phyloP scores from a whole-genome alignment of 139 green algal genomes.

The Spirogloea muscicola region DNA sequence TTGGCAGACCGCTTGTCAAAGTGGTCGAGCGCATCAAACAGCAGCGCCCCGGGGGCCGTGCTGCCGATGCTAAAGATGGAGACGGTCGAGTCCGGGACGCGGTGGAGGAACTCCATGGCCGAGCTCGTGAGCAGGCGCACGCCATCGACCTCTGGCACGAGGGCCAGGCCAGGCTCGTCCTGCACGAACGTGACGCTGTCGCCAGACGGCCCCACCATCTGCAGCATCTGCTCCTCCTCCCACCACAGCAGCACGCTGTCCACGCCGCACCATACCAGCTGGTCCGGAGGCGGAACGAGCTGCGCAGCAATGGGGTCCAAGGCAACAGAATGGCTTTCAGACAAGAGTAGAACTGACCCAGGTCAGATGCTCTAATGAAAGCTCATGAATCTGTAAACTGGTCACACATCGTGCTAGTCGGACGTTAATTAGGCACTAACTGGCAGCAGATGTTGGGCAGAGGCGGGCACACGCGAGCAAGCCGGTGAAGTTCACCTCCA shows the following conservation, averaged over 20 bases:
- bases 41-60: slow-evolving; percentile 51
- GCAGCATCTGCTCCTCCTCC: slow-evolving; percentile 57
- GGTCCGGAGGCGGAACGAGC: slow-evolving; percentile 50
- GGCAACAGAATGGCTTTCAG: too few relatives aligned
- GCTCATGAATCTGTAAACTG: too few relatives aligned
- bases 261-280: slow-evolving; percentile 77
- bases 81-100: slow-evolving; percentile 43
- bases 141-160: slow-evolving; percentile 69
- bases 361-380: too few relatives aligned
- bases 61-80: slow-evolving; percentile 36
- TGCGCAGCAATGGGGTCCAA: too few relatives aligned
- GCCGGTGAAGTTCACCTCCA: too few relatives aligned
- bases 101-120: slow-evolving; percentile 39
- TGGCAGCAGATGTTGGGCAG: too few relatives aligned
- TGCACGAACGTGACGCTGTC: slow-evolving; percentile 56
- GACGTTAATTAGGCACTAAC: too few relatives aligned
- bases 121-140: slow-evolving; percentile 60
- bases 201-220: slow-evolving; percentile 67
- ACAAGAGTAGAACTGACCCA: too few relatives aligned
- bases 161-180: slow-evolving; percentile 20
- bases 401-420: too few relatives aligned
- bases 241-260: slow-evolving; percentile 76
- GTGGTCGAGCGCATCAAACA: slow-evolving; percentile 76
- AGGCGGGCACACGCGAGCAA: too few relatives aligned
- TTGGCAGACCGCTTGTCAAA: slow-evolving; percentile 62